Evolutionary conservation across 352 stramenopile genomes (phyloP).

Genomic region (Thraustotheca clavata): DNA sequence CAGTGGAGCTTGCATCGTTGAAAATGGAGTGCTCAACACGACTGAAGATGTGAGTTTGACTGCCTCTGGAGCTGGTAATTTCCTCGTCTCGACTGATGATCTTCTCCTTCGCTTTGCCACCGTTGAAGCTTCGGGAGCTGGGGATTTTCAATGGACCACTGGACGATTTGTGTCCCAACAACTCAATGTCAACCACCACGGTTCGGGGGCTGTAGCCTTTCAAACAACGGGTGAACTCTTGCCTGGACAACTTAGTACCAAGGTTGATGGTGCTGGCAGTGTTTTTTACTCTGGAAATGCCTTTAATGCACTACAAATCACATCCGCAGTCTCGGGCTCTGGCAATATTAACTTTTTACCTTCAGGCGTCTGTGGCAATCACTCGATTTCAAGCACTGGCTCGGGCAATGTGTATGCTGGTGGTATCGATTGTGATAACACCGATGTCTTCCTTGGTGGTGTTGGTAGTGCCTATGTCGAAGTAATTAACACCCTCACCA

Average conservation of each 20-base stretch:
- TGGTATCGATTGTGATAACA: conserved; percentile 3
- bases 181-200: not conserved
- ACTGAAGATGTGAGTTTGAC: conserved; percentile 8
- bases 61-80: conserved; percentile 4
- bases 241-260: not conserved
- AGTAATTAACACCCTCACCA: not conserved
- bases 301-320: conserved; percentile 1
- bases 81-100: conserved; percentile 18
- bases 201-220: not conserved
- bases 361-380: not conserved
- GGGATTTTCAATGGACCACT: conserved; percentile 10
- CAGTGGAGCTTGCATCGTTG: conserved; percentile 8
- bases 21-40: not conserved
- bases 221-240: conserved; percentile 6
- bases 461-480: conserved; percentile 1
- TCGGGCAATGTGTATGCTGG: conserved; percentile 12
- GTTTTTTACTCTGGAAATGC: conserved; percentile 3
- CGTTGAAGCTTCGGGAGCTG: not conserved
- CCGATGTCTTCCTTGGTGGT: not conserved
- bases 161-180: conserved; percentile 1
- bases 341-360: conserved; percentile 20
- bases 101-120: not conserved
- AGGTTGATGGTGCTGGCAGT: conserved; percentile 10
- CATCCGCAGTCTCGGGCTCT: conserved; percentile 1
- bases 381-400: not conserved